phyloP scores from a whole-genome alignment of 805 yeast genomes.

The Starmera pachycereana region DNA sequence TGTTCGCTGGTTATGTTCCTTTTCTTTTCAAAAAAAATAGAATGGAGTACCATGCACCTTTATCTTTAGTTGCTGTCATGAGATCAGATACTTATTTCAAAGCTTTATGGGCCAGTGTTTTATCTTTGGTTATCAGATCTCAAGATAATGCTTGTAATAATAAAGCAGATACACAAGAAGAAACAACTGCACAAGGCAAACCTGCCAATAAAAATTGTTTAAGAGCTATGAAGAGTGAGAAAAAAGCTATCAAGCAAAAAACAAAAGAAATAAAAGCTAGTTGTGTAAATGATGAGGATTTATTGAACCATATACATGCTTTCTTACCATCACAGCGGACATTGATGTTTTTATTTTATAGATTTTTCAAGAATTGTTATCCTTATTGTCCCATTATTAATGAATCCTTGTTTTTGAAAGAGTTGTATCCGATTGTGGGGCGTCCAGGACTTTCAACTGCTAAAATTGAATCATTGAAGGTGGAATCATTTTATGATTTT shows the following conservation, averaged over 20 bases:
- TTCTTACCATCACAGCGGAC: constrained; percentile 10
- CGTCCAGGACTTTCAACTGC: neutral
- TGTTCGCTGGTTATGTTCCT: constrained; percentile 33
- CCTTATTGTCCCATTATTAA: constrained; percentile 17
- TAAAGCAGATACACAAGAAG: neutral
- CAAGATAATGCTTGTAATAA: neutral
- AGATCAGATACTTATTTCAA: constrained; percentile 33
- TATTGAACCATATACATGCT: constrained; percentile 3
- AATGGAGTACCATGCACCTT: constrained; percentile 40
- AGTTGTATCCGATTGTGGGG: constrained; percentile 9
- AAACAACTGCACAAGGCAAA: neutral
- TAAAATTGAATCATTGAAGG: constrained; percentile 3
- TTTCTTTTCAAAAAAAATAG: constrained; percentile 30
- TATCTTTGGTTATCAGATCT: constrained; percentile 9
- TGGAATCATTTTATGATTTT: constrained; percentile 12
- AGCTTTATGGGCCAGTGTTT: constrained; percentile 23
- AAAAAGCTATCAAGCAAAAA: neutral
- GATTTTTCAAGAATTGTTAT: constrained; percentile 16
- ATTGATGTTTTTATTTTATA: constrained; percentile 9
- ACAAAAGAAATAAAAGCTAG: neutral
- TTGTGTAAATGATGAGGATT: neutral
- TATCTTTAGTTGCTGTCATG: constrained; percentile 37
- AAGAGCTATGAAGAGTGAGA: neutral
- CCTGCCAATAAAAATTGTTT: neutral
- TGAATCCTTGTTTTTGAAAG: constrained; percentile 12